Evolutionary conservation across 441 rosid genomes (phyloP), one percentile per base, ranked within the genome.

Genomic region (Adansonia rubrostipa): DNA sequence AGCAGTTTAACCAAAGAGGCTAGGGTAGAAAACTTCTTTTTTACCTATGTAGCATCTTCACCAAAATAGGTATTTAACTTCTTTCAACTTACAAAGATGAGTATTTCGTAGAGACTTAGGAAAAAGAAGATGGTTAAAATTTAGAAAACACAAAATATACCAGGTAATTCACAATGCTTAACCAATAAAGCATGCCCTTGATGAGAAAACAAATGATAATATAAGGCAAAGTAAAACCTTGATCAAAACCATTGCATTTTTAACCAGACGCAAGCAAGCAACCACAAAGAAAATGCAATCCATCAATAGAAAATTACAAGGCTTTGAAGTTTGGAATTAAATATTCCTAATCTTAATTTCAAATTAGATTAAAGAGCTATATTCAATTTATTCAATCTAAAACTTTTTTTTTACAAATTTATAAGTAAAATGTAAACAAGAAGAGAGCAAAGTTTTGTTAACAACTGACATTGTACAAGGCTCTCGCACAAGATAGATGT

Each of bases 401-500:
- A 44, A 44, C 48, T 36, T 36, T 36, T 36, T 54, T 6, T 2
- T 44, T 6, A 9, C 45, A 67, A 67, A 67, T 3, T 14, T 15
- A 54, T n/a, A 57, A 70, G 19, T 20, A 6, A 48, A 70, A 70
- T 9, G 8, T 54, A 15, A 42, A 61, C 11, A 6, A 10, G 17
- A 24, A 33, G 17, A 44, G 6, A 53, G 45, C 14, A 19, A 11
- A 22, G 42, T 0, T 47, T 63, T 20, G 14, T 51, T 82, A 33
- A 47, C 5, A 15, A 76, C 93, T 89, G 81, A 90, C 97, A 92
- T 90, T 6, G 79, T 65, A 82, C 93, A 92, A 22, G 97, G 93
- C 87, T 89, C 93, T 91, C 92, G 88, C 58, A 84, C 88, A 74
- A 89, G 86, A 83, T 80, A 90, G 78, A 90, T 85, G 83, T 92